Base-by-base conservation (phyloP, 2,329 filamentous ascomycete species). In the Sphaerostilbella broomeana region DNA sequence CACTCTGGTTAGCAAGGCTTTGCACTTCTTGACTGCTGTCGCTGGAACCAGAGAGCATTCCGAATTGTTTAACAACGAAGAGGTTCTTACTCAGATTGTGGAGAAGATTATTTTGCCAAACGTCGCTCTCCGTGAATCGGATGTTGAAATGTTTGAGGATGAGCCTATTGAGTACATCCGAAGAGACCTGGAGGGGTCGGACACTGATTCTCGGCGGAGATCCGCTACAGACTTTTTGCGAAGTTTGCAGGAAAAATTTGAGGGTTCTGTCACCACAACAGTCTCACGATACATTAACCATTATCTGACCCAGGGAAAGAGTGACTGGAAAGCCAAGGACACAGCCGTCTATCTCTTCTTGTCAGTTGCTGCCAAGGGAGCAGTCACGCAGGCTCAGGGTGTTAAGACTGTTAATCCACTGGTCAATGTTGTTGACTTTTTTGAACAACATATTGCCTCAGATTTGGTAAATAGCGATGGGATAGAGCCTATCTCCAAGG, bases 101-200 rank as follows among this genome's bases (percentile, higher is more conserved):
- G 88, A 97, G 60, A 95, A 95, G 65, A 92, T 97, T 43, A 86
- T 98, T 41, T 67, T 98, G 48, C 90, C 92, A 8, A 98, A 98
- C 55, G 79, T 98, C 43, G 84, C 84, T 12, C 69, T 98, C 44
- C 80, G 94, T 49, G 92, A 95, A 55, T 92, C 89, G 0, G 94
- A 98, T 50, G 76, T 95, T 39, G 92, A 98, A 60, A 75, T 95
- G 50, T 97, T 98, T 52, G 92, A 98, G 59, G 94, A 98, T 58
- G 94, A 98, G 67, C 92, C 92, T 0, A 98, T 98, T 49, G 92
- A 98, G 62, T 98, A 94, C 58, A 98, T 98, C 56, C 78, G 92
- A 47, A 78, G 88, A 54, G 92, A 98, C 61, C 70, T 98, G 33
- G 92, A 98, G 61, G 92, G 92, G 6, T 95, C 92, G 2, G 92